phyloP scores from a whole-genome alignment of 73 alveolate genomes.

The Paramecium sonneborni region DNA sequence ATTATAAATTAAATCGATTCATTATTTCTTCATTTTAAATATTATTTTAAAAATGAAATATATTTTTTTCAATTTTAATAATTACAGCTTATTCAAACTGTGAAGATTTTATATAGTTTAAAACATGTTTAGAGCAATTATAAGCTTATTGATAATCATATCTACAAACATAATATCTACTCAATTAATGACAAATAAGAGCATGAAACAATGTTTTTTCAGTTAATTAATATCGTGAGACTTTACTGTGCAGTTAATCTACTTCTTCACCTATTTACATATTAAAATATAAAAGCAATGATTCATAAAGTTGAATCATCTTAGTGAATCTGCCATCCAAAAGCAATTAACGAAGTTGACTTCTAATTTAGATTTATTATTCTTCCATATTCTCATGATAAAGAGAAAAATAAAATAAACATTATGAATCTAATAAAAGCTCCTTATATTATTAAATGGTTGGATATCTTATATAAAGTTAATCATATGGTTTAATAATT shows the following conservation, averaged over 20 bases:
- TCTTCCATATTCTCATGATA: background rate
- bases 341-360: background rate
- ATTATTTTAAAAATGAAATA: background rate
- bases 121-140: background rate
- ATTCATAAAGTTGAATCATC: background rate
- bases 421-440: background rate
- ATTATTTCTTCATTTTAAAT: background rate
- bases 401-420: background rate
- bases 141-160: background rate
- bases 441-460: background rate
- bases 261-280: background rate
- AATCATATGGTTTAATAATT: background rate
- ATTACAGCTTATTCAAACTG: background rate
- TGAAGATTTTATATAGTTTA: background rate
- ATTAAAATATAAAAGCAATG: background rate
- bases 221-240: background rate
- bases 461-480: background rate
- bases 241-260: background rate
- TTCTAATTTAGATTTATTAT: background rate
- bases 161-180: background rate
- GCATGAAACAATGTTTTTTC: background rate
- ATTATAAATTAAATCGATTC: background rate
- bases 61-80: background rate
- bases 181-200: background rate
- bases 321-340: background rate